Evolutionary conservation across 2,329 filamentous ascomycete genomes (phyloP), one percentile per base, ranked within the genome.

Genomic region (Alternaria sp.): DNA sequence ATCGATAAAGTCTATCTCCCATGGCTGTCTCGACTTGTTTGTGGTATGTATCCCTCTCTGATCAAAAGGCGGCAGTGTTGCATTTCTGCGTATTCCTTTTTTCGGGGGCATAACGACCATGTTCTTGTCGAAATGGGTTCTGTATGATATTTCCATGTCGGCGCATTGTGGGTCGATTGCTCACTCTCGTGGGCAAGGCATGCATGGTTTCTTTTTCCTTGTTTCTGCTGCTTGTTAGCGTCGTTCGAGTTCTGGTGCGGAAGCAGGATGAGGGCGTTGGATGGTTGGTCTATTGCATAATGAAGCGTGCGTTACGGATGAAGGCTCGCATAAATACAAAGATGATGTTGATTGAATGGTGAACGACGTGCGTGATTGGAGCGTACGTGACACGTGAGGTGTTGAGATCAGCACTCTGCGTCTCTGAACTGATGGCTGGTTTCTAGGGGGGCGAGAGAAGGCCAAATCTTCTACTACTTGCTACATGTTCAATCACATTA

Each of bases 121-220:
- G 32, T 25, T 46, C 45, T 58, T 53, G 41, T 40, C 63, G 44
- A 50, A 62, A 52, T 54, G 54, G 62, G 53, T 63, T 57, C 57
- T 76, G 73, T 76, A 76, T 67, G 64, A 75, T 76, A 75, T 59
- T 53, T 60, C 69, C 66, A 59, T 62, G n/a, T 22, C n/a, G 69
- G 71, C 65, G 69, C 67, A 71, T 46, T 52, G 60, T 62, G 55
- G 58, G 45, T 56, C 49, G 36, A 25, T 59, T 59, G 45, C 27
- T 45, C 48, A 14, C 22, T 52, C 56, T 57, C 20, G 46, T 59
- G 56, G 62, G 60, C 58, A 57, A 69, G 59, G 69, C 68, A 57
- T 56, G 60, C 54, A 60, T 56, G 62, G 57, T 58, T 59, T 56
- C 20, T 63, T 57, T 56, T 52, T 51, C 34, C 57, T 55, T 43